Percentiles rank a stretch among this genome's conserved stretches.
These are phyloP conservation scores for Paraphaeosphaeria minitans DNA, from an alignment of 2,329 filamentous ascomycete genomes.

Conservation along the genomic window DNA sequence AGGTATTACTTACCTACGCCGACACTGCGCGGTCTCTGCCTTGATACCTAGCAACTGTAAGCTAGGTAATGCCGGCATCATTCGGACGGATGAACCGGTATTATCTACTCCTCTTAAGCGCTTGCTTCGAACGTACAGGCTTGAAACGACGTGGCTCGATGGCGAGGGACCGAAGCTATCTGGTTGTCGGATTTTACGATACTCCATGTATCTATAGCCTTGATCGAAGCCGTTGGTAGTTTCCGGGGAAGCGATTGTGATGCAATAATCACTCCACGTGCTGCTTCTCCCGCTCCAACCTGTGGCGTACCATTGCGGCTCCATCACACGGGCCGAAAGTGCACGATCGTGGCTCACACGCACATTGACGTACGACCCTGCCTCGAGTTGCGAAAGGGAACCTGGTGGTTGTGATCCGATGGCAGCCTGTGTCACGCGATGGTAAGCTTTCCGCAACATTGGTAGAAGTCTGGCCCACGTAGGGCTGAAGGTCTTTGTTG, in stretches of 20 bases:
- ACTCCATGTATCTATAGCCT: background rate
- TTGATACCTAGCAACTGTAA: background rate
- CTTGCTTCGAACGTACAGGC: background rate
- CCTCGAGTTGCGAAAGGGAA: background rate
- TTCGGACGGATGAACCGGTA: background rate
- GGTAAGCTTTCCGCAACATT: background rate
- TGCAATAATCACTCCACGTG: background rate
- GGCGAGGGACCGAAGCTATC: background rate
- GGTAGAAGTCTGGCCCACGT: background rate
- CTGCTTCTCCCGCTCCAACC: background rate
- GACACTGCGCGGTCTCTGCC: background rate
- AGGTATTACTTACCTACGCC: too few relatives aligned
- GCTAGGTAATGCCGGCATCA: background rate
- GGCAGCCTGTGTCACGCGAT: background rate
- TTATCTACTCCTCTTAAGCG: background rate
- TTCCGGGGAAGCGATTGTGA: background rate
- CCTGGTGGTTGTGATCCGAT: background rate
- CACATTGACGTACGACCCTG: background rate
- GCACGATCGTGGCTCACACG: constrained; percentile 1
- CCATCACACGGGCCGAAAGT: constrained; percentile 1
- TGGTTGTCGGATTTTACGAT: background rate
- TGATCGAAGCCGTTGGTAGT: background rate
- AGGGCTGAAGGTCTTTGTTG: constrained; percentile 8
- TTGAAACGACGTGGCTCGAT: background rate
- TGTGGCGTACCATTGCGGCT: constrained; percentile 2